phyloP scores from a whole-genome alignment of 805 yeast species.

The Grigorovia transvaalensis region DNA sequence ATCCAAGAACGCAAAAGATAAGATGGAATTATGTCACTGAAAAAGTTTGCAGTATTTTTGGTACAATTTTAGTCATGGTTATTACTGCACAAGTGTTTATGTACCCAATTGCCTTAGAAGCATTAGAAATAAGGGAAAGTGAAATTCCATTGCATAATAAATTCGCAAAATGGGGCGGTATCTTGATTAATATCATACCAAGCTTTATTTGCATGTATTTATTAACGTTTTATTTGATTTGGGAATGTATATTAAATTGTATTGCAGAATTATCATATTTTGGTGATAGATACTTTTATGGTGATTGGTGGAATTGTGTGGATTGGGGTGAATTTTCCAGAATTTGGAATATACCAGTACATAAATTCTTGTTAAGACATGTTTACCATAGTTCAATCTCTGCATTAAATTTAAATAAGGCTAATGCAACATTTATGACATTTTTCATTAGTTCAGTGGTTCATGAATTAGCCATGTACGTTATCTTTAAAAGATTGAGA shows the following conservation, averaged over 20 bases:
- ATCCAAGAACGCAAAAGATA: constrained; percentile 62
- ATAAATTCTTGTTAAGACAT: constrained; percentile 77
- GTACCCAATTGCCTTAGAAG: constrained; percentile 61
- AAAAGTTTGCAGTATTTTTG: constrained; percentile 74
- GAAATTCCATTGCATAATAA: constrained; percentile 18
- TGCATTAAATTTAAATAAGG: constrained; percentile 54
- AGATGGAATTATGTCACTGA: constrained; percentile 59
- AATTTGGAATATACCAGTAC: constrained; percentile 93
- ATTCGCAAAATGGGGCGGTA: constrained; percentile 17
- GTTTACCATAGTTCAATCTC: constrained; percentile 88
- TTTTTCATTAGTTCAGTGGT: constrained; percentile 70
- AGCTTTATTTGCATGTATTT: constrained; percentile 69
- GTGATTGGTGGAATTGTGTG: constrained; percentile 95
- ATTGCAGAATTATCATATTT: constrained; percentile 83
- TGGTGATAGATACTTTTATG: constrained; percentile 88
- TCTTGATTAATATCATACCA: constrained; percentile 67
- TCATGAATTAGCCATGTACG: constrained; percentile 90
- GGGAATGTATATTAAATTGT: constrained; percentile 89
- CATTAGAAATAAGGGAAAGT: constrained; percentile 38
- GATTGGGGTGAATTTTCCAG: constrained; percentile 92
- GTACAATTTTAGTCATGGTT: constrained; percentile 76
- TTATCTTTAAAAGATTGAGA: constrained; percentile 70
- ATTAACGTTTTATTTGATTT: constrained; percentile 75
- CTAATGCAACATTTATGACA: constrained; percentile 64
- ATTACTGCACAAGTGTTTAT: constrained; percentile 66